A percentile compares a stretch with the other conserved stretches of the same genome.
phyloP scores from a whole-genome alignment of 208 protist genomes.

The Leishmania major region DNA sequence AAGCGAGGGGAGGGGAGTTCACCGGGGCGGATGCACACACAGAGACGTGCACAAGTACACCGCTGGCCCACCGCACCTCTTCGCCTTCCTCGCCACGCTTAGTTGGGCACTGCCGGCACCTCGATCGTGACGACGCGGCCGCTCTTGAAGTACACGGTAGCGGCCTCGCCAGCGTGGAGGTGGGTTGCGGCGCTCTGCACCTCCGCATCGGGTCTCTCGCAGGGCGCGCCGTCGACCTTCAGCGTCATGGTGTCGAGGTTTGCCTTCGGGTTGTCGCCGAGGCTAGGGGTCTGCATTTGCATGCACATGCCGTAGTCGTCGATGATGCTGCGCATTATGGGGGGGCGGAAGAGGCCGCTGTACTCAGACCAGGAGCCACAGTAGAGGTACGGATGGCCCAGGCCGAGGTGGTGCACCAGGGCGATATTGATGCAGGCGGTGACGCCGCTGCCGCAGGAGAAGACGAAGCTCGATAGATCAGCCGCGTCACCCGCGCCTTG shows the following conservation, averaged over 20 bases:
- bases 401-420: slow-evolving; percentile 55
- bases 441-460: slow-evolving; percentile 85
- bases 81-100: background rate
- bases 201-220: slow-evolving; percentile 30
- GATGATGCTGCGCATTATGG: slow-evolving; percentile 50
- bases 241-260: slow-evolving; percentile 27
- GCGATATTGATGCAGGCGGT: slow-evolving; percentile 82
- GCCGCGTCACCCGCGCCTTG: slow-evolving; percentile 22
- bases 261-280: slow-evolving; percentile 43
- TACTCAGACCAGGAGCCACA: slow-evolving; percentile 89
- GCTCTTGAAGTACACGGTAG: slow-evolving; percentile 53
- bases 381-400: slow-evolving; percentile 75
- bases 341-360: slow-evolving; percentile 40
- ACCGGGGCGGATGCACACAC: background rate
- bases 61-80: background rate
- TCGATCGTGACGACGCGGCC: slow-evolving; percentile 44
- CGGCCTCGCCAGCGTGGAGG: slow-evolving; percentile 72
- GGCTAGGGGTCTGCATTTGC: slow-evolving; percentile 39
- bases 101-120: slow-evolving; percentile 10
- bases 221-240: slow-evolving; percentile 38
- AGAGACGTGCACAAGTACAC: background rate
- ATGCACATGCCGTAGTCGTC: slow-evolving; percentile 57
- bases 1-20: background rate
- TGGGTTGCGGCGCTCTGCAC: slow-evolving; percentile 36
- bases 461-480: slow-evolving; percentile 62